Evolutionary conservation across 441 rosid genomes (phyloP).

Genomic region (Populus hybrid): DNA sequence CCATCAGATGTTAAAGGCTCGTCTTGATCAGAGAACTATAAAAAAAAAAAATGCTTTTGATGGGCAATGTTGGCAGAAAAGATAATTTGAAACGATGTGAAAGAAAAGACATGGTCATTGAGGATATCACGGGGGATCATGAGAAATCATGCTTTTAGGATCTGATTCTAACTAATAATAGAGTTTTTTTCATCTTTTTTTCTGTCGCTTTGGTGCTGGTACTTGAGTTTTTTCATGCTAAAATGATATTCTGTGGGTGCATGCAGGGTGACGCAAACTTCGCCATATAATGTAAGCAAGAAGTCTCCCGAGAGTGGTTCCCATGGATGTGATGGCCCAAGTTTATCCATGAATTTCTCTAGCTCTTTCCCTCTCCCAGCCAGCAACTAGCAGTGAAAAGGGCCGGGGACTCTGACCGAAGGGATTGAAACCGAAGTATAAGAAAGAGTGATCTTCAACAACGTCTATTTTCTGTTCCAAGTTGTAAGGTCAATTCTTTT

Average conservation of each 20-base stretch:
- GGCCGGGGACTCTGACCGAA: background rate
- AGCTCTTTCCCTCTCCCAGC: conserved; percentile 28
- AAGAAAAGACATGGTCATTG: background rate
- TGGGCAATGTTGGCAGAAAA: background rate
- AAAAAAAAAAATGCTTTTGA: background rate
- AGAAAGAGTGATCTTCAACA: conserved; percentile 4
- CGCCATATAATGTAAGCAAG: conserved; percentile 51
- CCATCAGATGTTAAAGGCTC: background rate
- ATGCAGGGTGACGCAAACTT: conserved; percentile 50
- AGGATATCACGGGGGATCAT: too few species aligned
- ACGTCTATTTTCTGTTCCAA: conserved; percentile 7
- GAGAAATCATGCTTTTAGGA: background rate
- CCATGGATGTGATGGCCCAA: background rate
- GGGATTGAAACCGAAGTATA: background rate
- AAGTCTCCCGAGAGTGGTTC: conserved; percentile 12
- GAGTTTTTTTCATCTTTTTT: background rate
- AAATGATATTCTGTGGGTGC: background rate
- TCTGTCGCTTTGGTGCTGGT: background rate
- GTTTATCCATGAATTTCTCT: conserved; percentile 40
- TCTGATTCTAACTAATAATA: background rate
- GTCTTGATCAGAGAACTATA: too few species aligned
- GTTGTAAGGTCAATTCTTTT: conserved; percentile 20
- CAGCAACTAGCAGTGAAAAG: conserved; percentile 4
- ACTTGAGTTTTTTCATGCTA: conserved; percentile 10
- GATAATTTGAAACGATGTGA: background rate